These are phyloP conservation scores for Fusarium armeniacum DNA, from an alignment of 2,329 filamentous ascomycete genomes.

Conservation along the genomic window DNA sequence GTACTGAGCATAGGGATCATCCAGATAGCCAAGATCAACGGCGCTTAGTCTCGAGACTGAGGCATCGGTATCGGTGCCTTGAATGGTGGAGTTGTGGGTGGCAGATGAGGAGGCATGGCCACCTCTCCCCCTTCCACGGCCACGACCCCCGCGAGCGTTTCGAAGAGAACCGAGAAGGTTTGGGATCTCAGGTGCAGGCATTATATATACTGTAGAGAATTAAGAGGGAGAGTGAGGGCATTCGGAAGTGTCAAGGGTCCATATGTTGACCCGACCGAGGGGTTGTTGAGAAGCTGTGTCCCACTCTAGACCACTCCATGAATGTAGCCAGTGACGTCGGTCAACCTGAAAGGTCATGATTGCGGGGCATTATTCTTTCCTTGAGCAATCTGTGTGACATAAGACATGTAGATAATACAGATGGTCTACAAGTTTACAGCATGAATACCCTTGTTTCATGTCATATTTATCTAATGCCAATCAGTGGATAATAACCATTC, in stretches of 20 bases:
- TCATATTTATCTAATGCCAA: not conserved
- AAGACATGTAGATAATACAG: not conserved
- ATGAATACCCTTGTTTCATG: not conserved
- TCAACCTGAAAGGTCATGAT: conserved; percentile 27
- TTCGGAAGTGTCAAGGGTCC: conserved; percentile 9
- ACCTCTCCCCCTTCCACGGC: conserved; percentile 52
- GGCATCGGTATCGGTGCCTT: conserved; percentile 92
- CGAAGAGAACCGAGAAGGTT: conserved; percentile 74
- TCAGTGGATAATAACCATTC: not conserved
- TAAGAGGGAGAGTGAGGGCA: conserved; percentile 3
- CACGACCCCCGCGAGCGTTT: conserved; percentile 57
- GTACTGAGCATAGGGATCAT: conserved; percentile 81
- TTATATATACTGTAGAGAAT: conserved; percentile 52
- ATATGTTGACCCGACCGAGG: conserved; percentile 21
- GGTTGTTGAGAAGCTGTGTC: conserved; percentile 8
- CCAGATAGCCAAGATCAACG: conserved; percentile 85
- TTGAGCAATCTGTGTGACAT: not conserved
- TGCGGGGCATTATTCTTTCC: conserved; percentile 23
- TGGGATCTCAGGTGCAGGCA: conserved; percentile 82
- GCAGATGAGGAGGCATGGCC: conserved; percentile 52
- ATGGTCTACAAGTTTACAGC: not conserved
- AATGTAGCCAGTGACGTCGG: conserved; percentile 30
- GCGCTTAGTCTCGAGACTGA: conserved; percentile 90
- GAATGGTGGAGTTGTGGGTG: conserved; percentile 80
- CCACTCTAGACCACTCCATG: conserved; percentile 11